Percentiles rank a stretch among this genome's conserved stretches.
Evolutionary conservation across 352 stramenopile species (phyloP).

Genomic region (Discostella stelligera): DNA sequence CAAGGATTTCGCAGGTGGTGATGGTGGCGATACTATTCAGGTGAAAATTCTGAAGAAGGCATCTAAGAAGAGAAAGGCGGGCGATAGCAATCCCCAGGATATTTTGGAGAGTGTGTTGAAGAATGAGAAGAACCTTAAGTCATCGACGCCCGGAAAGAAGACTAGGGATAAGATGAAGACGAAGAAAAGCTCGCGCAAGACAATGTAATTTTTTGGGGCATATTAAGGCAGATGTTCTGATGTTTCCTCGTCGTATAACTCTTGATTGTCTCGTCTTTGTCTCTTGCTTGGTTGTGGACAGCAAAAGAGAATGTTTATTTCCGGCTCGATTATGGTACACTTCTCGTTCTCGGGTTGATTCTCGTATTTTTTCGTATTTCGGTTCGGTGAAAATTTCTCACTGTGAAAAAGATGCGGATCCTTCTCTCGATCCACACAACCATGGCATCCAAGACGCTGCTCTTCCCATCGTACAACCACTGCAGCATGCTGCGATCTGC

Average conservation of each 20-base stretch:
- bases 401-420: too few species aligned
- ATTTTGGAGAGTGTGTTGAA: slow-evolving; percentile 81
- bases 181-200: slow-evolving; percentile 48
- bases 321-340: too few species aligned
- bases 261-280: too few species aligned
- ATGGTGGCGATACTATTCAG: slow-evolving; percentile 53
- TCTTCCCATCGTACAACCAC: not conserved
- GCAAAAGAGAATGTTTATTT: too few species aligned
- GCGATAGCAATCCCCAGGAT: slow-evolving; percentile 71
- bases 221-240: not conserved
- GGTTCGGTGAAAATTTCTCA: too few species aligned
- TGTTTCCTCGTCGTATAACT: too few species aligned
- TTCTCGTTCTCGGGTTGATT: too few species aligned
- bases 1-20: slow-evolving; percentile 35
- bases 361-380: too few species aligned
- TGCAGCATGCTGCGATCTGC: not conserved
- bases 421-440: not conserved
- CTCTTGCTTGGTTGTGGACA: too few species aligned
- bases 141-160: slow-evolving; percentile 68
- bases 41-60: slow-evolving; percentile 63
- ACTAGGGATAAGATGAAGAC: slow-evolving; percentile 50
- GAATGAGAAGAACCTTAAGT: slow-evolving; percentile 86
- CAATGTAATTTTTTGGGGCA: not conserved
- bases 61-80: slow-evolving; percentile 51
- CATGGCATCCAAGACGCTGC: not conserved